Conservation (phyloP, 1,284 basidiomycete genomes). For the Peniophora sp. region DNA sequence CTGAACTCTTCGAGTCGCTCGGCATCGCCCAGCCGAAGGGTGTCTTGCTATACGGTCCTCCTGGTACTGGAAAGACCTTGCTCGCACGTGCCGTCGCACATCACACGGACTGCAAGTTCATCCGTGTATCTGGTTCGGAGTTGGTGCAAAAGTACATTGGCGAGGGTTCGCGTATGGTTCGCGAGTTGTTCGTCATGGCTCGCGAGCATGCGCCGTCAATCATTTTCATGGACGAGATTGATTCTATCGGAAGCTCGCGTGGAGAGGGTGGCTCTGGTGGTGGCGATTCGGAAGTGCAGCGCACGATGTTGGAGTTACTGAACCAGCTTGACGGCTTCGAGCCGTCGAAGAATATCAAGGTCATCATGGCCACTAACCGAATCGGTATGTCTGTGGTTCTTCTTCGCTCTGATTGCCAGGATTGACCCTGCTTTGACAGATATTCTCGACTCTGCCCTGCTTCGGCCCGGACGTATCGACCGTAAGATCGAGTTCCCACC, state of each 20-base stretch:
- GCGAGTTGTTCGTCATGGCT: slow-evolving; percentile 98
- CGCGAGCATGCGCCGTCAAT: slow-evolving; percentile 98
- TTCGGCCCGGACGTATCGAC: slow-evolving; percentile 96
- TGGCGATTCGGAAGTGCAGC: slow-evolving; percentile 95
- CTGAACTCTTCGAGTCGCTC: slow-evolving; percentile 92
- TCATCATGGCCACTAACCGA: slow-evolving; percentile 98
- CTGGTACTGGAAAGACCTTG: slow-evolving; percentile 95
- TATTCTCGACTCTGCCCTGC: slow-evolving; percentile 91
- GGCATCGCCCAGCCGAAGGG: slow-evolving; percentile 98
- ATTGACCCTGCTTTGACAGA: slow-evolving; percentile 29
- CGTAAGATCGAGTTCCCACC: slow-evolving; percentile 99
- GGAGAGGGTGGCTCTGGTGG: slow-evolving; percentile 86
- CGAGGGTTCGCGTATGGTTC: slow-evolving; percentile 93
- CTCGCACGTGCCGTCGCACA: slow-evolving; percentile 93
- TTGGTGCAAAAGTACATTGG: slow-evolving; percentile 99
- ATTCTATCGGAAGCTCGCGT: slow-evolving; percentile 92
- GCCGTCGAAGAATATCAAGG: slow-evolving; percentile 97
- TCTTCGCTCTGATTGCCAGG: neutral
- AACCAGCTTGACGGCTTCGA: slow-evolving; percentile 99
- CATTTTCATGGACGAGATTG: slow-evolving; percentile 99
- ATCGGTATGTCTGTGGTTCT: slow-evolving; percentile 53
- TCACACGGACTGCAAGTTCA: slow-evolving; percentile 98
- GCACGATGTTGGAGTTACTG: slow-evolving; percentile 95
- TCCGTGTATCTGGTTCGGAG: slow-evolving; percentile 92
- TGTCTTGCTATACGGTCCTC: slow-evolving; percentile 92